Evolutionary conservation across 306 rosid species (phyloP).

Genomic region (Cercis canadensis): DNA sequence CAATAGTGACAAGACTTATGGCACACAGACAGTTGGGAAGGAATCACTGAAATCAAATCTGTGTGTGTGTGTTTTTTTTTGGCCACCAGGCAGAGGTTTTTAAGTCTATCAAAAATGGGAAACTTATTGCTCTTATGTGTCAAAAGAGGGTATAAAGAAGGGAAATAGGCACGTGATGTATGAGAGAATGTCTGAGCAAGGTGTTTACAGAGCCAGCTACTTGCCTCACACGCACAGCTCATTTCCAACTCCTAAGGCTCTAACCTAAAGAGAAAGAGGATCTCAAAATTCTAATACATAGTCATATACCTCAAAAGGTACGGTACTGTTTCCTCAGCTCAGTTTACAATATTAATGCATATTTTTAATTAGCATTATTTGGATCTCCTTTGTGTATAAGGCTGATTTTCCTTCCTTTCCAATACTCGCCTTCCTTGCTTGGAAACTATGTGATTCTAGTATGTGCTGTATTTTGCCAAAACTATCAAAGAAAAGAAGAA

Average conservation of each 20-base stretch:
- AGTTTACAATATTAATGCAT: slow-evolving; percentile 24
- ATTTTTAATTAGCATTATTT: slow-evolving; percentile 27
- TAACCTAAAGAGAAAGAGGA: slow-evolving; percentile 21
- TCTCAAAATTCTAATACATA: slow-evolving; percentile 29
- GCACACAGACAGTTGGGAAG: slow-evolving; percentile 5
- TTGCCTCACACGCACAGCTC: slow-evolving; percentile 72
- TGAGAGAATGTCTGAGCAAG: slow-evolving; percentile 46
- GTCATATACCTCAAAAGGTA: slow-evolving; percentile 17
- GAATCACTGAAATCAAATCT: no score
- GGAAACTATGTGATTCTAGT: slow-evolving; percentile 47
- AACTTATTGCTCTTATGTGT: no score
- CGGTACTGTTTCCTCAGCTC: slow-evolving; percentile 22
- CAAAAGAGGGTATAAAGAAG: slow-evolving; percentile 9
- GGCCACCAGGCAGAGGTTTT: no score
- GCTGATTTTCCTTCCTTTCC: slow-evolving; percentile 46
- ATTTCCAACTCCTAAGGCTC: slow-evolving; percentile 42
- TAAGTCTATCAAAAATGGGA: no score
- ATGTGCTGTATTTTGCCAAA: slow-evolving; percentile 52
- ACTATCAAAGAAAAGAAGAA: slow-evolving; percentile 46
- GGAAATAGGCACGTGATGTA: slow-evolving; percentile 54
- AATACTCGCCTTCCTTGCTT: slow-evolving; percentile 39
- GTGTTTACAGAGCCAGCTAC: slow-evolving; percentile 67
- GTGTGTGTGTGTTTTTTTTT: no score
- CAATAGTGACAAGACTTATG: slow-evolving; percentile 28
- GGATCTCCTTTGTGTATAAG: slow-evolving; percentile 36